Evolutionary conservation across 768 basidiomycete species (phyloP), one percentile per base, ranked within the genome.

Genomic region (Pleurotus platypus): DNA sequence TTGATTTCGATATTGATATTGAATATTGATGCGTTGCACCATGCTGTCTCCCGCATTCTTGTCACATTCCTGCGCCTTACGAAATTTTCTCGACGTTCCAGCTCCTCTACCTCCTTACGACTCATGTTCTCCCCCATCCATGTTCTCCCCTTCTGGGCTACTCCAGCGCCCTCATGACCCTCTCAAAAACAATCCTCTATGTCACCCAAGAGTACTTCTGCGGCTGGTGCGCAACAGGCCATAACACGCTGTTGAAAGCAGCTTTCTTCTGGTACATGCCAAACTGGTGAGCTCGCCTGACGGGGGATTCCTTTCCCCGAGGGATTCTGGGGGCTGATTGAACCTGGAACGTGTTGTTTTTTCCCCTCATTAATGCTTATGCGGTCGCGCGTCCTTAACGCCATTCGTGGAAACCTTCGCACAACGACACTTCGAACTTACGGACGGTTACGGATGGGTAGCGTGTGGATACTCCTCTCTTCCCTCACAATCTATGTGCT

Each of bases 181-280:
- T 91, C 30, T 82, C 82, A 30, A 92, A 93, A 75, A 94, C 91
- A 1, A 70, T 80, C 1, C 78, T 93, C 27, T 94, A 92, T 69
- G 78, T 79, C 64, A 63, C 75, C 18, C 84, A 90, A 69, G 90
- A 92, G 69, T 83, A 84, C 66, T 89, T 80, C 64, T 90, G 89
- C 66, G 76, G 77, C n/a, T 76, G 75, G 9, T 90, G 89, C 67
- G 70, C 80, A 30, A 70, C 82, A 39, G 83, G 87, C 37, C 85
- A 90, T 67, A 88, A 89, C 64, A 62, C 78, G 13, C 64, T 72
- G 38, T 55, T 64, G 18, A 75, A 78, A 35, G 69, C 84, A 13
- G 55, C 87, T 58, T 63, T 83, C 49, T 81, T 80, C 59, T 92
- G 83, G 81, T 74, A 90, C 57, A 69, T 87, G 56, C 88, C 90